Evolutionary conservation across 306 rosid genomes (phyloP), one percentile per base, ranked within the genome.

Genomic region (Pterocarpus macrocarpus): DNA sequence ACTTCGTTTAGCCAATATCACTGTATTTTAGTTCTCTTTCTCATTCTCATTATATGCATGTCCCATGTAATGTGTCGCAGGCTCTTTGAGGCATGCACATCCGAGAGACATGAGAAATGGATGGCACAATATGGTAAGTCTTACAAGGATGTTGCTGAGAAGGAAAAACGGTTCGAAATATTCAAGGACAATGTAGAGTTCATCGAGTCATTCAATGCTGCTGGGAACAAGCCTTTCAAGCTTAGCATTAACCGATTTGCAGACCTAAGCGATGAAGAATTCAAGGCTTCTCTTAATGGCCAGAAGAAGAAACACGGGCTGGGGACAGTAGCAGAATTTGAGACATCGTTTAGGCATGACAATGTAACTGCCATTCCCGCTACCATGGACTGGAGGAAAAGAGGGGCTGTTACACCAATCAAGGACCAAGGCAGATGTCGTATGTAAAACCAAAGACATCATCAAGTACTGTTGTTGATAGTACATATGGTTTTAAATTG

Each of bases 351-450:
- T 9, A 69, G 33, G 6, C 74, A 83, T 65, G 73, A 71, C 10
- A 83, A 32, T 55, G 35, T 83, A 11, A 86, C 57, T 61, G 15
- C 30, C 33, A 32, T 68, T 45, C 87, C 82, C n/a, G 1, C 44
- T 16, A 8, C 32, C 35, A 7, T 83, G 56, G 86, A 87, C 22
- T 77, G 87, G 87, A 77, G 87, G 49, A 34, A 69, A n/a, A 33
- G 64, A 64, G 77, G 90, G 67, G 86, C 77, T 14, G 84, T 87
- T 38, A 84, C 88, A 33, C 78, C 78, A n/a, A 49, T 83, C 74
- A 86, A 80, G 41, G 0, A 71, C 17, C 89, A 86, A 80, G 39
- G 67, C 30, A 0, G 0, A 68, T 83, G 89, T 28, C 61, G 85
- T 85, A 84, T 47, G 64, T 43, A 43, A 43, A 4, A 34, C 14